phyloP scores from a whole-genome alignment of 306 rosid species.

The Quercus engelmannii region DNA sequence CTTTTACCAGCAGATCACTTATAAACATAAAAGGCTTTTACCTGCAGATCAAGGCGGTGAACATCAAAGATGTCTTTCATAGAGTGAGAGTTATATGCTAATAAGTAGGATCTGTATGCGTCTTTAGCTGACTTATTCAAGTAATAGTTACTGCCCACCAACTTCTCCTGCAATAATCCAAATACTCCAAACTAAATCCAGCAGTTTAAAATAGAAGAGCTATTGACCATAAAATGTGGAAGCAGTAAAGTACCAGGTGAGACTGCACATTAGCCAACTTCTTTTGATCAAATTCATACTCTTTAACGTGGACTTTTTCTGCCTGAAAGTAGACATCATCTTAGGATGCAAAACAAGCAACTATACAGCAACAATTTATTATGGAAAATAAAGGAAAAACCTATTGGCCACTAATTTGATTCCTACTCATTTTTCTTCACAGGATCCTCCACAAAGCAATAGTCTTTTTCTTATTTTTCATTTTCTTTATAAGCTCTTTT shows the following conservation, averaged over 20 bases:
- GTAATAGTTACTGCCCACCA: conserved; percentile 69
- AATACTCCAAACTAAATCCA: too few species aligned
- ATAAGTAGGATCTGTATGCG: conserved; percentile 78
- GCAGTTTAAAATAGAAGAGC: too few species aligned
- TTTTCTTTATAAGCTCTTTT: too few species aligned
- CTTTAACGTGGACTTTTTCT: conserved; percentile 89
- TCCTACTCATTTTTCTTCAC: background rate
- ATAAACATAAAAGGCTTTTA: conserved; percentile 8
- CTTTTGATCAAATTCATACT: conserved; percentile 38
- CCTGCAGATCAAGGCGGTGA: conserved; percentile 90
- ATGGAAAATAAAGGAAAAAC: background rate
- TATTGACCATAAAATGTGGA: too few species aligned
- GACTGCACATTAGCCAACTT: too few species aligned
- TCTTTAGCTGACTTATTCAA: conserved; percentile 77
- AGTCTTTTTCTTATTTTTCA: too few species aligned
- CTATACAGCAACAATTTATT: background rate
- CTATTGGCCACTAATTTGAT: background rate
- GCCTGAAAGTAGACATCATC: conserved; percentile 45
- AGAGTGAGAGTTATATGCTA: conserved; percentile 87
- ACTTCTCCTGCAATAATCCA: conserved; percentile 61
- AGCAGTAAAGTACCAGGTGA: too few species aligned
- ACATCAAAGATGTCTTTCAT: conserved; percentile 94
- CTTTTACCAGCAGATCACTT: background rate
- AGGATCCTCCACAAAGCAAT: background rate
- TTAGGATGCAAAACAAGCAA: conserved; percentile 5